These are phyloP conservation scores for Ophiocordyceps australis DNA, from an alignment of 2,329 filamentous ascomycete genomes.

Conservation along the genomic window DNA sequence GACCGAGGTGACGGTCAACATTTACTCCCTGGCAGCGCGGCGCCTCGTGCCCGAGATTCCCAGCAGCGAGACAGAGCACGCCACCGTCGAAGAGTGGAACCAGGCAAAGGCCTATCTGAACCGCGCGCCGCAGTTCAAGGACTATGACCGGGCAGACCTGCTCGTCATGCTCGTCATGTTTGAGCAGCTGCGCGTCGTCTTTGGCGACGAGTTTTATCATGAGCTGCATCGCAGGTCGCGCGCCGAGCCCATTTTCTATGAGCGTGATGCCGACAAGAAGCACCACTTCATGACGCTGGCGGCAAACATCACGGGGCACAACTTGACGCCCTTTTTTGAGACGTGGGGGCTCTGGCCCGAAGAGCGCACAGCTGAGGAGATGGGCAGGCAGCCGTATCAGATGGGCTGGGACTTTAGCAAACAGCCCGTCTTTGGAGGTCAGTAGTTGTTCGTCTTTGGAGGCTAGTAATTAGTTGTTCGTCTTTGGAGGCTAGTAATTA, in stretches of 20 bases:
- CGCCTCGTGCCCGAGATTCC: not conserved
- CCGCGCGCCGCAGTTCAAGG: not conserved
- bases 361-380: not conserved
- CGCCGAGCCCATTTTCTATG: not conserved
- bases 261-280: not conserved
- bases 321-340: not conserved
- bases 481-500: no score
- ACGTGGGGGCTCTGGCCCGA: not conserved
- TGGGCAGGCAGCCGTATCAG: not conserved
- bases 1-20: conserved; percentile 1
- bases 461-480: no score
- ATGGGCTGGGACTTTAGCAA: not conserved
- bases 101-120: conserved; percentile 1
- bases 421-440: not conserved
- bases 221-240: not conserved
- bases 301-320: not conserved
- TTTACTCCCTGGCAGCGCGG: conserved; percentile 1
- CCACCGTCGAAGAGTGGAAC: conserved; percentile 1
- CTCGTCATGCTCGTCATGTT: conserved; percentile 1
- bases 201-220: conserved; percentile 1
- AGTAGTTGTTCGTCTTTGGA: no score
- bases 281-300: conserved; percentile 1
- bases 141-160: not conserved
- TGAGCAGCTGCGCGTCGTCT: conserved; percentile 1
- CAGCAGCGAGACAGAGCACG: not conserved